Base-by-base conservation (phyloP, 78 protist genomes). In the Guillardia theta region DNA sequence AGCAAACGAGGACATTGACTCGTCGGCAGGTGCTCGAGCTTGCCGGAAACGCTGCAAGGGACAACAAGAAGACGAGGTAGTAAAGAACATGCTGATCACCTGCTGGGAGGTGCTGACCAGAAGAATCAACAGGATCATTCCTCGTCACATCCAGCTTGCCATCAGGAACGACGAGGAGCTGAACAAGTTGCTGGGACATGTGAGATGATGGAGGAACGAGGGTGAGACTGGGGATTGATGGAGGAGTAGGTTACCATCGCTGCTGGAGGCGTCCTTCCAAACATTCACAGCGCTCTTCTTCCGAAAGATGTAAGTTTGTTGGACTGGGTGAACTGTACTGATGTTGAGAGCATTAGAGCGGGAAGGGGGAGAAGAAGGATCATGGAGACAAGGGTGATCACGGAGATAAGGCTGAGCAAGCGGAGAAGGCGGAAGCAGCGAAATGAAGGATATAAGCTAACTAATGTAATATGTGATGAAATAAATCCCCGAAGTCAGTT, bases 81-180 rank as follows among this genome's bases (percentile, higher is more conserved):
- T n/a, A n/a, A n/a, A n/a, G n/a, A n/a, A n/a, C n/a, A n/a, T n/a
- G n/a, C n/a, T n/a, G n/a, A n/a, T n/a, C n/a, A n/a, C n/a, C n/a
- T n/a, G n/a, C n/a, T n/a, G n/a, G n/a, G n/a, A n/a, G n/a, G n/a
- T n/a, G n/a, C n/a, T 44, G 98, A 96, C 95, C 76, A 96, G 96
- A 96, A 97, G 88, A 97, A 96, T n/a, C 95, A 64, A 90, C 15
- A 96, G 99, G 93, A 98, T 98, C 96, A 95, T 95, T 88, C 99
- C 99, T 37, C 97, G 99, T 70, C 99, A 98, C 96, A 93, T 98
- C 92, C 97, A 97, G 97, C 96, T 98, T 87, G 99, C 99, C 48
- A 92, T 98, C 78, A 94, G 99, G 83, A 96, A 98, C 95, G 99
- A 98, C 94, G 98, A 96, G 80, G 99, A 98, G 96, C 97, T 98